Base-by-base conservation (phyloP, 176 grass and related monocot species). In the Dactylis glomerata region DNA sequence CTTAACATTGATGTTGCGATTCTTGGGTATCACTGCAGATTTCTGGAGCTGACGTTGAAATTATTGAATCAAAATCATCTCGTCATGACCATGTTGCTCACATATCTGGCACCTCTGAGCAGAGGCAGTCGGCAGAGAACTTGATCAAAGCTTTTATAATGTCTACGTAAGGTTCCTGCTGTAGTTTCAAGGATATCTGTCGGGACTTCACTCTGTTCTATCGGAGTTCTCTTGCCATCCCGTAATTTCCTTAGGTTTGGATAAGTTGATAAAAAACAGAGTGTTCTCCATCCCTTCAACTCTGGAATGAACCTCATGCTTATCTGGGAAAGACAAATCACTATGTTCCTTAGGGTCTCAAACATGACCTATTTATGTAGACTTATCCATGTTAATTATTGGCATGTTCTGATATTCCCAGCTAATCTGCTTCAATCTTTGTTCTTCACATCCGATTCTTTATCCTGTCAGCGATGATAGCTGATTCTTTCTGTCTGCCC, bases 121-220 rank as follows among this genome's bases (percentile, higher is more conserved):
- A 99, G 88, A 93, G 89, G 81, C 93, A 90, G 49, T 92, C 93
- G 13, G 91, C 96, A 42, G 93, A 96, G 83, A 95, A 94, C 91
- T 89, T 96, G 87, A 96, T 99, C 77, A 93, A 92, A 86, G 96
- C 93, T 58, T 99, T 99, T 81, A 88, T 99, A 79, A 88, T 96
- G 87, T 94, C 93, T 46, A 90, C 96, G 44, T 98, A 87, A 87
- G 83, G 64, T 87, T 72, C 45, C 49, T 68, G 76, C 66, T 74
- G 10, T 77, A 51, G 13, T 78, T 73, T n/a, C 33, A 81, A 66
- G 24, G 30, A 75, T 27, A 55, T 84, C 72, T 19, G 45, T 84
- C 69, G 75, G 61, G 24, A 31, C 63, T 76, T 87, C 68, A 54
- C 22, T 73, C 68, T 37, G 27, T 88, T 83, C 33, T 65, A 16